Base-by-base conservation (phyloP, 495 filamentous ascomycete species). In the Aspergillus asperescens region DNA sequence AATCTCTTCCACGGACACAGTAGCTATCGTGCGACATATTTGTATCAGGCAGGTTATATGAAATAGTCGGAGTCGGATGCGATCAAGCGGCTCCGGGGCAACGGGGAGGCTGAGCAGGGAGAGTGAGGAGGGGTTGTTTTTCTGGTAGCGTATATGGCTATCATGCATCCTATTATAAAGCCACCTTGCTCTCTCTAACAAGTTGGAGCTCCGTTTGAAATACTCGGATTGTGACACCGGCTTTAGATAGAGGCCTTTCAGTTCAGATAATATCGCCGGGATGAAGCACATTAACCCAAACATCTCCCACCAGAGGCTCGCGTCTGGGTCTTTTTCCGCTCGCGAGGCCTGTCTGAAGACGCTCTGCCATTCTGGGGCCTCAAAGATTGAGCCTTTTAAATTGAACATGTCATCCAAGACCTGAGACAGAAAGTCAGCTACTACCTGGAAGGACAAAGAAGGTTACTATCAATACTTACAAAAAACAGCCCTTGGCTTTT, bases 401-500 rank as follows among this genome's bases (percentile, higher is more conserved):
- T 37, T 19, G n/a, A 41, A 42, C 32, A 51, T 42, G 5, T 41
- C 35, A 25, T 51, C 48, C 4, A 51, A 7, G 1, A 51, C 22
- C 48, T 51, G 23, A n/a, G n/a, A n/a, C n/a, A 1, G 23, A 29
- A 12, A 5, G 23, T 46, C 18, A 46, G 25, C 9, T 50, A 12
- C 13, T 39, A 20, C 7, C 16, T 39, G 18, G 7, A 10, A 5
- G n/a, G 16, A 19, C 15, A 2, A 32, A 3, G 20, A 6, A 10
- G 22, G n/a, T n/a, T n/a, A n/a, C n/a, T n/a, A n/a, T n/a, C n/a
- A n/a, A n/a, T n/a, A 52, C 49, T 18, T 24, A 52, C 49, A 15
- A 52, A 42, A 12, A 37, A 51, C n/a, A 37, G 48, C 2, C 48
- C 48, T 34, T 51, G 48, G 8, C 35, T 51, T 42, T 39, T 51